Evolutionary conservation across 495 filamentous ascomycete genomes (phyloP).

Genomic region (Glarea lozoyensis): DNA sequence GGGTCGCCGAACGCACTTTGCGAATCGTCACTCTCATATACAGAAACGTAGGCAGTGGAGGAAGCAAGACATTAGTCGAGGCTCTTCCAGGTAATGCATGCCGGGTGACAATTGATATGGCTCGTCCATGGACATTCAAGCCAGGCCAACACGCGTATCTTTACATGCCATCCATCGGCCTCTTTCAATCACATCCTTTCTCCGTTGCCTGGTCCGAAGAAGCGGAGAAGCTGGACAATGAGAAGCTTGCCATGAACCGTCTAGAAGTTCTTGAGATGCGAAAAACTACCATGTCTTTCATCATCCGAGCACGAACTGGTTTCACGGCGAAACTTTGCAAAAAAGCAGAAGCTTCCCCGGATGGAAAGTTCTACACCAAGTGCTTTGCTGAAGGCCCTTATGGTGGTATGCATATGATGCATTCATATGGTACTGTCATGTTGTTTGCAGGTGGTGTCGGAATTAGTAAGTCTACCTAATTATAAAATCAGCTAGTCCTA

Average conservation of each 20-base stretch:
- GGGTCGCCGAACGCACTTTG: conserved; percentile 52
- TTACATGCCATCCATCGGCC: conserved; percentile 67
- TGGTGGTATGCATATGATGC: conserved; percentile 53
- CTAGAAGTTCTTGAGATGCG: conserved; percentile 44
- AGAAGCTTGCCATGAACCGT: conserved; percentile 47
- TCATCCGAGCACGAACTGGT: conserved; percentile 70
- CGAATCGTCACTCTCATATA: conserved; percentile 48
- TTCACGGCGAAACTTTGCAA: conserved; percentile 73
- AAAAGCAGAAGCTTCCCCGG: conserved; percentile 50
- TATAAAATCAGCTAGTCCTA: too few species aligned
- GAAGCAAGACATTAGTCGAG: conserved; percentile 50
- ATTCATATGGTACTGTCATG: conserved; percentile 78
- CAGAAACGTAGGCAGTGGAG: conserved; percentile 58
- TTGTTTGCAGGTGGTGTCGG: conserved; percentile 83
- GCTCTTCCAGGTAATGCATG: conserved; percentile 56
- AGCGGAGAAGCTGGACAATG: conserved; percentile 31
- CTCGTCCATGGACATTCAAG: conserved; percentile 63
- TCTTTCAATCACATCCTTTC: conserved; percentile 63
- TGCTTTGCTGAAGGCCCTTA: conserved; percentile 81
- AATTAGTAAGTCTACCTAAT: too few species aligned
- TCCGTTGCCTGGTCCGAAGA: conserved; percentile 58
- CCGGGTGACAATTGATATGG: conserved; percentile 66
- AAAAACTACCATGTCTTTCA: conserved; percentile 64
- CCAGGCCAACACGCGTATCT: conserved; percentile 75
- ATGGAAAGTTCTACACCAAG: conserved; percentile 47